A percentile compares a stretch with the other conserved stretches of the same genome.
Evolutionary conservation across 345 rosid species (phyloP).

Genomic region (Sapria himalayana): DNA sequence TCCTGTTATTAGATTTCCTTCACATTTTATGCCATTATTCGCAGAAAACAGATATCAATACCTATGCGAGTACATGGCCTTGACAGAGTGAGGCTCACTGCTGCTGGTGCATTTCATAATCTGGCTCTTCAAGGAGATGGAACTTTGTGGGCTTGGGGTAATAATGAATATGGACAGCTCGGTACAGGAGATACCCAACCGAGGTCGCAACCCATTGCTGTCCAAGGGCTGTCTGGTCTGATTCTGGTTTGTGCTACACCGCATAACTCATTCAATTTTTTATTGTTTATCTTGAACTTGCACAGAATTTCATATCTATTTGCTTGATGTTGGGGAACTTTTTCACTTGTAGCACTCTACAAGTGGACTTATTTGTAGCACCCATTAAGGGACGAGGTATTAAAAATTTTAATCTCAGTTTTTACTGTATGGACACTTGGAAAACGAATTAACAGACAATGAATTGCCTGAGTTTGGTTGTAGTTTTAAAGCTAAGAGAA

Average conservation of each 20-base stretch:
- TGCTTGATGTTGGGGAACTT: too few relatives aligned
- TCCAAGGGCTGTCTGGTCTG: constrained; percentile 71
- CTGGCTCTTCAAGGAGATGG: constrained; percentile 93
- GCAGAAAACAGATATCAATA: constrained; percentile 88
- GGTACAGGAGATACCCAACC: constrained; percentile 99
- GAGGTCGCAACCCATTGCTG: constrained; percentile 80
- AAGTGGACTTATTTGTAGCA: too few relatives aligned
- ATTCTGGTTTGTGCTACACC: constrained; percentile 38
- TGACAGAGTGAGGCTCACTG: constrained; percentile 61
- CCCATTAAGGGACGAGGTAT: too few relatives aligned
- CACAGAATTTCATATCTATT: too few relatives aligned
- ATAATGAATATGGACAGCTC: constrained; percentile 97
- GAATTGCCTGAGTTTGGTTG: too few relatives aligned
- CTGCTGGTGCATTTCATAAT: constrained; percentile 98
- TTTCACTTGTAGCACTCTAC: too few relatives aligned
- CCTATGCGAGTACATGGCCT: constrained; percentile 98
- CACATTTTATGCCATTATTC: constrained; percentile 4
- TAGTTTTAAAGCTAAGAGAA: too few relatives aligned
- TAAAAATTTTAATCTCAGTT: too few relatives aligned
- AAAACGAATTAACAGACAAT: too few relatives aligned
- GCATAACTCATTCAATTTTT: not conserved
- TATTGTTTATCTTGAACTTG: too few relatives aligned
- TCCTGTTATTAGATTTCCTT: not conserved
- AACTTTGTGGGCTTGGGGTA: constrained; percentile 96
- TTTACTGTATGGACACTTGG: too few relatives aligned